Evolutionary conservation across 768 basidiomycete species (phyloP), one percentile per base, ranked within the genome.

Genomic region (Austroboletus eburneus): DNA sequence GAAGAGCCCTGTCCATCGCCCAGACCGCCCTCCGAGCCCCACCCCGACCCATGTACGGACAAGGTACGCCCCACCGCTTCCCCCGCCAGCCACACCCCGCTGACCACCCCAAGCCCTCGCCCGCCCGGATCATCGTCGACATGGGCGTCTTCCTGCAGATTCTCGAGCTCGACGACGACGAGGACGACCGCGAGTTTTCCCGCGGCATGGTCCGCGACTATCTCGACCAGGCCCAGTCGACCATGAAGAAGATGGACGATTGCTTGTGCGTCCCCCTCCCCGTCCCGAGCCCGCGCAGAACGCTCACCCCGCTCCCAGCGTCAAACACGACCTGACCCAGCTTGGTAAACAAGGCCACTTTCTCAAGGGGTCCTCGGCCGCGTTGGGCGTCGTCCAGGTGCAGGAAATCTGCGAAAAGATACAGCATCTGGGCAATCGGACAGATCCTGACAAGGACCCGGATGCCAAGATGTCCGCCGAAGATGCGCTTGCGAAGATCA

Each of bases 281-380:
- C n/a, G 41, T 48, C 5, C 47, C 45, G n/a, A n/a, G n/a, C n/a
- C n/a, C n/a, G n/a, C n/a, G 45, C 16, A 47, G 52, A 34, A 45
- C 23, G 13, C 40, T 42, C 38, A 53, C 37, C 48, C 49, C 54
- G 55, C 43, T 27, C 17, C 40, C 64, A 91, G 88, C 51, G 57
- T 57, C 32, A 64, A 57, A 20, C 76, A 81, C 51, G 77, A 93
- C 54, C 77, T 95, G 9, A 54, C 58, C 9, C 63, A 77, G 45
- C 79, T 99, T 16, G 85, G 88, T 3, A 68, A 72, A 16, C 75
- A 87, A 9, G 96, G 94, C 0, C 95, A 99, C 69, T 99, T 90
- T 70, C 81, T 98, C 62, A 99, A 98, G 68, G 95, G 95, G 39
- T 97, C 94, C 3, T 95, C 93, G 12, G 94, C 94, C 23, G 91